Evolutionary conservation across 2,329 filamentous ascomycete genomes (phyloP).

Genomic region (Monilinia aucupariae): DNA sequence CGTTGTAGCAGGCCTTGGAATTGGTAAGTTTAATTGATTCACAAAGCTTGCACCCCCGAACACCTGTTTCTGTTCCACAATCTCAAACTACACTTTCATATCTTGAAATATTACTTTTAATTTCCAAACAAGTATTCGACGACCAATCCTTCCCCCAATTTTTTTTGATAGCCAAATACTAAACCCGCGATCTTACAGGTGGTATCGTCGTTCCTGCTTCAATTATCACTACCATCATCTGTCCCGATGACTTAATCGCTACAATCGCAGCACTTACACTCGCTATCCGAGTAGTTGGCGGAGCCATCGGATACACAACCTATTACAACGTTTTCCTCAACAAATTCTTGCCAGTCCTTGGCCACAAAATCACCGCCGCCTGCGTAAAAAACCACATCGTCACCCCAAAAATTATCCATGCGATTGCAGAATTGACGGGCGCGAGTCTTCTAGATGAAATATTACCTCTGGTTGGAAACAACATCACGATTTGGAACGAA

Average conservation of each 20-base stretch:
- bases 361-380: conserved; percentile 27
- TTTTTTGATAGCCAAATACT: background rate
- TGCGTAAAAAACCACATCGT: conserved; percentile 25
- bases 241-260: conserved; percentile 64
- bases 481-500: conserved; percentile 44
- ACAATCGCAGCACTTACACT: conserved; percentile 64
- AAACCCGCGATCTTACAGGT: background rate
- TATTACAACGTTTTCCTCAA: conserved; percentile 50
- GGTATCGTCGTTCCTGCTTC: conserved; percentile 63
- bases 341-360: conserved; percentile 36
- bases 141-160: background rate
- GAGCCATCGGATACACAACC: conserved; percentile 57
- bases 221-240: conserved; percentile 65
- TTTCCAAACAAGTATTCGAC: background rate
- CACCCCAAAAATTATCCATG: conserved; percentile 40
- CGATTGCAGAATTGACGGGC: conserved; percentile 49
- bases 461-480: conserved; percentile 48
- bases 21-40: conserved; percentile 40
- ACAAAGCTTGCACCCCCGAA: background rate
- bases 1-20: conserved; percentile 55
- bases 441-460: conserved; percentile 47
- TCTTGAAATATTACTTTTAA: background rate
- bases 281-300: conserved; percentile 63
- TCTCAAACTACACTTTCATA: background rate
- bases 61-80: background rate